Percentiles rank a stretch among this genome's conserved stretches.
Evolutionary conservation across 2,329 filamentous ascomycete species (phyloP).

Genomic region (Xylaria multiplex): DNA sequence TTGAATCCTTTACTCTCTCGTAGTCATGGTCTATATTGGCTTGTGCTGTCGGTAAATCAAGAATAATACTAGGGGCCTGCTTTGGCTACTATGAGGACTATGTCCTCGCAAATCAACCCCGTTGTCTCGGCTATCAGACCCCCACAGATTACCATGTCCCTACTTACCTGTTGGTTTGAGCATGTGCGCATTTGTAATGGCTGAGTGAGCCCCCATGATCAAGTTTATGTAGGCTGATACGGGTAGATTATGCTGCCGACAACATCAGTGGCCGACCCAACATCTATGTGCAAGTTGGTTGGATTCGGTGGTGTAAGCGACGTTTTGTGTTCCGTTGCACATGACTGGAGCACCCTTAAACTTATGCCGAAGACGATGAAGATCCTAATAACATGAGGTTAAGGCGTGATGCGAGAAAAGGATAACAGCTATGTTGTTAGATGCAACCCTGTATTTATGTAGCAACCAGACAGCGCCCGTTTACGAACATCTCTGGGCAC

Average conservation of each 20-base stretch:
- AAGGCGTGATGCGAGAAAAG: background rate
- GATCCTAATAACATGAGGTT: background rate
- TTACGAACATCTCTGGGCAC: background rate
- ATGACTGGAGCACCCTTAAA: background rate
- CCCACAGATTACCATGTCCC: background rate
- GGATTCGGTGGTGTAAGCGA: slow-evolving; percentile 1
- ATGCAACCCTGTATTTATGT: background rate
- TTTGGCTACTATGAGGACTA: background rate
- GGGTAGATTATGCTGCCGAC: background rate
- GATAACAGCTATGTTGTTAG: background rate
- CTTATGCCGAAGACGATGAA: background rate
- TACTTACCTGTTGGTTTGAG: background rate
- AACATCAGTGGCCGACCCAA: background rate
- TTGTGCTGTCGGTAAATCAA: background rate
- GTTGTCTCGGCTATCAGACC: background rate
- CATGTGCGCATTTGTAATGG: background rate
- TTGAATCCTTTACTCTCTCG: background rate
- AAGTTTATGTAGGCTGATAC: background rate
- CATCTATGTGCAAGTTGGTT: background rate
- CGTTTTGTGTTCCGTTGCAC: background rate
- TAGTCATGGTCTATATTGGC: background rate
- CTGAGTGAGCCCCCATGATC: background rate
- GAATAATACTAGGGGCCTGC: background rate
- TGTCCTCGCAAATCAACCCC: background rate
- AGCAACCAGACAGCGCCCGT: background rate